Evolutionary conservation across 306 rosid species (phyloP).

Genomic region (Biancaea sappan): DNA sequence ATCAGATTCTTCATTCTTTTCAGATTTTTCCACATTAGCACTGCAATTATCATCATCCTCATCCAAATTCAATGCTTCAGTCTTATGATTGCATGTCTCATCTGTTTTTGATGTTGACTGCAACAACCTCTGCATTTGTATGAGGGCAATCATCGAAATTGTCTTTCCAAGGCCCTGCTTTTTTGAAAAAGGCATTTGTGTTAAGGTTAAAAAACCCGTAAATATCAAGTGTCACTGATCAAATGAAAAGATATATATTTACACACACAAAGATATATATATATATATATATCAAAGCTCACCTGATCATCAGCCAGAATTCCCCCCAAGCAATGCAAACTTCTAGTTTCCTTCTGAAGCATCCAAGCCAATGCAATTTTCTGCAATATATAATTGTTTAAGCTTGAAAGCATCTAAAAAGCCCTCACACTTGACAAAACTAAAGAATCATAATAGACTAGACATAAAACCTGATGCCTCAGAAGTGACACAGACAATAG

Average conservation of each 20-base stretch:
- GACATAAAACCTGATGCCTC: constrained; percentile 82
- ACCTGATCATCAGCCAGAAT: constrained; percentile 99
- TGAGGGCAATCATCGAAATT: constrained; percentile 87
- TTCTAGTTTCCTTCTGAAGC: constrained; percentile 92
- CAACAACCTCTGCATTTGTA: constrained; percentile 73
- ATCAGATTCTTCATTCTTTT: constrained; percentile 49
- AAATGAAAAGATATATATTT: constrained; percentile 24
- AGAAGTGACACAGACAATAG: constrained; percentile 83
- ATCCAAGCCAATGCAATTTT: constrained; percentile 97
- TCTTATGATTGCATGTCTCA: constrained; percentile 51
- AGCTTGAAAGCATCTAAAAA: constrained; percentile 22
- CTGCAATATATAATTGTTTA: constrained; percentile 50
- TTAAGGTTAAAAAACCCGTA: constrained; percentile 21
- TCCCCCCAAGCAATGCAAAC: constrained; percentile 97
- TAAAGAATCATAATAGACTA: constrained; percentile 24
- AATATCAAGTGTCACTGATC: constrained; percentile 15
- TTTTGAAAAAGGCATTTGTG: constrained; percentile 37
- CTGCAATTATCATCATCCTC: constrained; percentile 68
- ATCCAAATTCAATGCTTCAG: constrained; percentile 91
- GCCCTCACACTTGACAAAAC: constrained; percentile 8
- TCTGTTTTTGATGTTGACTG: constrained; percentile 66
- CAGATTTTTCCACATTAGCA: constrained; percentile 47
- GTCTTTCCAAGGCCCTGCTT: constrained; percentile 99
- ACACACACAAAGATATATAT: constrained; percentile 4
- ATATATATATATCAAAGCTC: no score